A percentile compares a stretch with the other conserved stretches of the same genome.
Evolutionary conservation across 345 rosid species (phyloP).

Genomic region (Xanthoceras sorbifolium): DNA sequence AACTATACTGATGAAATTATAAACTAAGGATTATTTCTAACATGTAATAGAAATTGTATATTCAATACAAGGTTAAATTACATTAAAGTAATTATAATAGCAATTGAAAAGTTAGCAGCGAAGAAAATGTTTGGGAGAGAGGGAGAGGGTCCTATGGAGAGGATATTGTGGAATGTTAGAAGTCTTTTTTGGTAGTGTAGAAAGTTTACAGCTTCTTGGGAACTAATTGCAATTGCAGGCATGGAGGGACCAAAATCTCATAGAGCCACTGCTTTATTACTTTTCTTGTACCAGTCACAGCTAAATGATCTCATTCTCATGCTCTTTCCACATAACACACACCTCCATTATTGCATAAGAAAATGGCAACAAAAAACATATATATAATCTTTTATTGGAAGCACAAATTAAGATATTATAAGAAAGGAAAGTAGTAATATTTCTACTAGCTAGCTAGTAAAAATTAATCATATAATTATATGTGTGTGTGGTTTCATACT

Average conservation of each 20-base stretch:
- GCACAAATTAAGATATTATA: background rate
- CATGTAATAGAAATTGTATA: no score
- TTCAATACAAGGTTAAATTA: no score
- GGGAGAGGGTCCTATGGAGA: background rate
- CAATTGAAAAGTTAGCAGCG: no score
- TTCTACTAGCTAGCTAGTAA: no score
- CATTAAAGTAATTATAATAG: no score
- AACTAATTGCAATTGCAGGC: conserved; percentile 5
- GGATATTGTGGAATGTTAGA: background rate
- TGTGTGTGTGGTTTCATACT: no score
- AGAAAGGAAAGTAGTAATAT: no score
- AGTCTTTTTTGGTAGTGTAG: background rate
- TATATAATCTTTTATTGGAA: background rate
- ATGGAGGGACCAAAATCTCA: background rate
- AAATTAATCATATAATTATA: no score
- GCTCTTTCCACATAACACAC: background rate
- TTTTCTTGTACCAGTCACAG: background rate
- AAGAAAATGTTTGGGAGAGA: background rate
- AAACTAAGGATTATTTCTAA: no score
- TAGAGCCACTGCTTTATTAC: background rate
- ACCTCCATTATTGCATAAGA: background rate
- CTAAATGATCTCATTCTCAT: background rate
- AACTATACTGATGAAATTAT: no score
- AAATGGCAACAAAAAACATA: background rate
- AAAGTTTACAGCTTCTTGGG: background rate